Percentiles rank a stretch among this genome's conserved stretches.
Conservation (phyloP, 2,329 filamentous ascomycete species). For the Fusarium xylarioides region DNA sequence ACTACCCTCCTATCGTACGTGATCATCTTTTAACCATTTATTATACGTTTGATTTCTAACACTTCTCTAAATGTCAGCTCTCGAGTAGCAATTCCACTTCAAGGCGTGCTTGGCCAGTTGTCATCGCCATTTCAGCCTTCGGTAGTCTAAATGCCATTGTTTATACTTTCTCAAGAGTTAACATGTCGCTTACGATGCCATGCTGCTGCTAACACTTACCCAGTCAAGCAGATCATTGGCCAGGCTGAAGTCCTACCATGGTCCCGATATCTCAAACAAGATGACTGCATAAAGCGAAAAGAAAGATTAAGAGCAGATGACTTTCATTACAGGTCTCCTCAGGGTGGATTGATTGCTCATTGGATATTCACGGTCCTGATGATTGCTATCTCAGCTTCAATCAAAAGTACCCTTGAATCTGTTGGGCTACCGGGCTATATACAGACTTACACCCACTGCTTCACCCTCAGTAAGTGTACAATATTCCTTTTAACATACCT, state of each 20-base stretch:
- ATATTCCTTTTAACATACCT: accelerated
- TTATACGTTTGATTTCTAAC: not conserved
- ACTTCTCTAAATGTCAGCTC: not conserved
- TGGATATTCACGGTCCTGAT: not conserved
- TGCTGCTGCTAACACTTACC: not conserved
- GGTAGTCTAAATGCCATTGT: not conserved
- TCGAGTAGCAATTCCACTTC: not conserved
- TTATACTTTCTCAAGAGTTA: not conserved
- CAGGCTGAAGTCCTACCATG: not conserved
- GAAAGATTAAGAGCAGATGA: not conserved
- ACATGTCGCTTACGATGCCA: accelerated
- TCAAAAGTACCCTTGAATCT: not conserved
- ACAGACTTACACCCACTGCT: not conserved
- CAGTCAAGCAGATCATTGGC: not conserved
- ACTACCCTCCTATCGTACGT: not conserved
- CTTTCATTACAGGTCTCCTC: not conserved
- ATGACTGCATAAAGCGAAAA: not conserved
- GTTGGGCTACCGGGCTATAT: not conserved
- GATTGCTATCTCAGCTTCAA: not conserved
- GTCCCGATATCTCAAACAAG: not conserved
- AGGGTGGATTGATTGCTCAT: not conserved
- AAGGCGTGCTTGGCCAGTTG: not conserved
- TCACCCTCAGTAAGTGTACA: not conserved
- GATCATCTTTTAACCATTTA: not conserved
- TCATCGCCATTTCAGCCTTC: not conserved